Conservation (phyloP, 306 rosid genomes). For the Pyrus pyrifolia region DNA sequence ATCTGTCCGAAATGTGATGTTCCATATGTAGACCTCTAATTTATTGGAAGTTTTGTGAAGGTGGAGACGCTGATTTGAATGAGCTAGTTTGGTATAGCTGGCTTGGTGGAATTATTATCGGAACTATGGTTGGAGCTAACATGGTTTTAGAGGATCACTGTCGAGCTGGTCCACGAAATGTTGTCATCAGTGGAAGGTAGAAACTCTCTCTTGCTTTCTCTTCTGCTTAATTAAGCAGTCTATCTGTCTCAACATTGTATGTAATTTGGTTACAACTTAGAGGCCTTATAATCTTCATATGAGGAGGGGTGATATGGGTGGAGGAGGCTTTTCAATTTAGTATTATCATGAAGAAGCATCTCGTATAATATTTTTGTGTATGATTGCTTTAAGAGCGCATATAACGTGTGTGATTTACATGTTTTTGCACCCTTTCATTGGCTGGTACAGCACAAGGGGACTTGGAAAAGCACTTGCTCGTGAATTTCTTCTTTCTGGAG, state of each 20-base stretch:
- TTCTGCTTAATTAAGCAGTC: neutral
- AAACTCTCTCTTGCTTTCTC: neutral
- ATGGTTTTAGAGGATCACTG: conserved; percentile 84
- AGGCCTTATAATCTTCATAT: neutral
- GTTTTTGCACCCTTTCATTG: conserved; percentile 19
- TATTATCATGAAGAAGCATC: neutral
- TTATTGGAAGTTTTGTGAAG: conserved; percentile 33
- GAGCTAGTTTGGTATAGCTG: conserved; percentile 82
- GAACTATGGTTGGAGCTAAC: conserved; percentile 93
- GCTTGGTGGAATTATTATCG: conserved; percentile 95
- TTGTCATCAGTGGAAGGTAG: conserved; percentile 92
- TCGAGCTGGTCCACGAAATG: conserved; percentile 91
- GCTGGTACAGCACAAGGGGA: conserved; percentile 76
- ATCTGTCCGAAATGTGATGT: neutral
- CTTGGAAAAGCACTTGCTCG: conserved; percentile 93
- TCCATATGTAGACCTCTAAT: neutral
- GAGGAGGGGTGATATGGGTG: neutral
- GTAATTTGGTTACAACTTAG: neutral
- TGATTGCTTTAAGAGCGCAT: neutral
- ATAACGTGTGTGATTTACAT: neutral
- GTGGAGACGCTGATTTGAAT: conserved; percentile 78
- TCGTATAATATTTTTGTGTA: neutral
- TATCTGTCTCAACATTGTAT: neutral
- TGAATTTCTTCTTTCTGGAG: conserved; percentile 92
- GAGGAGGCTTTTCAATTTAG: neutral